A percentile compares a stretch with the other conserved stretches of the same genome.
These are phyloP conservation scores for Agrocybe chaxingu DNA, from an alignment of 768 basidiomycete species.

Conservation along the genomic window DNA sequence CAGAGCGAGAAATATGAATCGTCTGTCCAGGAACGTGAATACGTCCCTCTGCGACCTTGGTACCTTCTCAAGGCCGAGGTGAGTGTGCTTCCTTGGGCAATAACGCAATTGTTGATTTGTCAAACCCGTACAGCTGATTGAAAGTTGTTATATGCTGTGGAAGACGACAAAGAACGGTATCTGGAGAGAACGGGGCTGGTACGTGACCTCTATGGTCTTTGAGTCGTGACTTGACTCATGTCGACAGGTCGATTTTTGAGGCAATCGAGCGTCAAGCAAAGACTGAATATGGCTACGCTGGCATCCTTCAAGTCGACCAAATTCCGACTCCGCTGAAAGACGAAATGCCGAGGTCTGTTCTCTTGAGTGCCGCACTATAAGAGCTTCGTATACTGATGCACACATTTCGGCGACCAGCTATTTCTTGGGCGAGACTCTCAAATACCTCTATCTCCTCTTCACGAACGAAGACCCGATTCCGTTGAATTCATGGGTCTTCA, in stretches of 20 bases:
- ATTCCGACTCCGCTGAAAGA: slow-evolving; percentile 28
- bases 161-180: slow-evolving; percentile 43
- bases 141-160: slow-evolving; percentile 55
- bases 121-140: slow-evolving; percentile 36
- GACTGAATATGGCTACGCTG: slow-evolving; percentile 45
- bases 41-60: slow-evolving; percentile 24
- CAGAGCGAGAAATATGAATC: slow-evolving; percentile 15
- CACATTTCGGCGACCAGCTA: slow-evolving; percentile 23
- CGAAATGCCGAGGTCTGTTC: slow-evolving; percentile 51
- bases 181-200: slow-evolving; percentile 56
- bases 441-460: slow-evolving; percentile 71
- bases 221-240: not conserved
- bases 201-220: slow-evolving; percentile 15
- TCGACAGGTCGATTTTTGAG: slow-evolving; percentile 35
- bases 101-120: not conserved
- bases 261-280: slow-evolving; percentile 46
- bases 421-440: slow-evolving; percentile 53
- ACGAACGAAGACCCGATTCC: slow-evolving; percentile 56
- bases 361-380: not conserved
- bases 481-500: slow-evolving; percentile 55
- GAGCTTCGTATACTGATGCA: not conserved
- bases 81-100: slow-evolving; percentile 3
- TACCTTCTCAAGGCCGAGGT: slow-evolving; percentile 54
- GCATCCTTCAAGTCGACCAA: slow-evolving; percentile 33
- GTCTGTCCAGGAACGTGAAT: slow-evolving; percentile 31